A percentile compares a stretch with the other conserved stretches of the same genome.
Evolutionary conservation across 1,284 basidiomycete genomes (phyloP).

Genomic region (Cystobasidiaceae sp.): DNA sequence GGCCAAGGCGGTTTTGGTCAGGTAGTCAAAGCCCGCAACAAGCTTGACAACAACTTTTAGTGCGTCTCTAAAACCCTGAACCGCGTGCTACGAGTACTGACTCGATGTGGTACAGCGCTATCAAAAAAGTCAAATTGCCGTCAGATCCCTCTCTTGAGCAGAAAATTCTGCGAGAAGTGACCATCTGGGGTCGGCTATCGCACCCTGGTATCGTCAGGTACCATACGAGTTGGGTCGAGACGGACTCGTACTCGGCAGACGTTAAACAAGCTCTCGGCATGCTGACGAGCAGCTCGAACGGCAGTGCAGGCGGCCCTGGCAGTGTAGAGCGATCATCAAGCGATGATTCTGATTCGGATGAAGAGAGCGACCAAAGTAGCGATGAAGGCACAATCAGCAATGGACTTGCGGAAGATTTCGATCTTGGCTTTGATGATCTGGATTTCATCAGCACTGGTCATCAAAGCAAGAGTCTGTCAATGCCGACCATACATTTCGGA

Average conservation of each 20-base stretch:
- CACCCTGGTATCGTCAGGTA: conserved; percentile 41
- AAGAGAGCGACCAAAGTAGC: neutral
- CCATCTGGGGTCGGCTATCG: conserved; percentile 41
- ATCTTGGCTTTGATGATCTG: conserved; percentile 37
- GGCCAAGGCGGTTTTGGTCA: conserved; percentile 42
- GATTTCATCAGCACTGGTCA: conserved; percentile 39
- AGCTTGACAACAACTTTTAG: conserved; percentile 40
- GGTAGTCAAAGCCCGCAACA: conserved; percentile 43
- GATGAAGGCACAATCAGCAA: conserved; percentile 35
- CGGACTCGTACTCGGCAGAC: conserved; percentile 19
- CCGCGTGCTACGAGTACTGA: neutral
- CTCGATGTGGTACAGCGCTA: conserved; percentile 29
- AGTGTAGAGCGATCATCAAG: neutral
- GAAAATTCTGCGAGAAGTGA: conserved; percentile 42
- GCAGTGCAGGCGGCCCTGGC: neutral
- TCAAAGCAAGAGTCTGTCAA: conserved; percentile 38
- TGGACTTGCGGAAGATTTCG: conserved; percentile 32
- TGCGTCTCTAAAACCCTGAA: neutral
- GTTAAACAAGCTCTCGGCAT: conserved; percentile 20
- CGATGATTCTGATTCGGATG: neutral
- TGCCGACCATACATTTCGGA: conserved; percentile 42
- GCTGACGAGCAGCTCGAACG: conserved; percentile 23
- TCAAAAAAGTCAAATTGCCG: conserved; percentile 43
- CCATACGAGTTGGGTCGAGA: conserved; percentile 41
- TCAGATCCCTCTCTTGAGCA: conserved; percentile 36